These are phyloP conservation scores for Dactylellina cionopaga DNA, from an alignment of 2,329 filamentous ascomycete genomes.

Conservation along the genomic window DNA sequence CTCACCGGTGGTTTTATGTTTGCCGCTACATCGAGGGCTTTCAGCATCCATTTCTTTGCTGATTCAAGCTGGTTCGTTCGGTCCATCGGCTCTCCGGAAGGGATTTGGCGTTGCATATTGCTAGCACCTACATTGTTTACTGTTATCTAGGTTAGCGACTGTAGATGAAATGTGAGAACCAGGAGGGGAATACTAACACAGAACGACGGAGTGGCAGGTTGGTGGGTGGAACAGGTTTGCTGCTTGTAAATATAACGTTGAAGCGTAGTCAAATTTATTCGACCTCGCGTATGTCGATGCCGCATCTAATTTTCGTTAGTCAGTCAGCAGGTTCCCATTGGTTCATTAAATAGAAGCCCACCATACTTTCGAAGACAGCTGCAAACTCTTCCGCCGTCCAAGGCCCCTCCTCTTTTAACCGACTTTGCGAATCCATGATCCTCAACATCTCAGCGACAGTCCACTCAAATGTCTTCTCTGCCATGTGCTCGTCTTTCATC, in stretches of 20 bases:
- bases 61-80: slow-evolving; percentile 67
- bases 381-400: slow-evolving; percentile 74
- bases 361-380: slow-evolving; percentile 74
- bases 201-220: slow-evolving; percentile 79
- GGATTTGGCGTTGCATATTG: slow-evolving; percentile 50
- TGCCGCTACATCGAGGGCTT: slow-evolving; percentile 74
- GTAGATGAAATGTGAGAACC: background rate
- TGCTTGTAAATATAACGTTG: slow-evolving; percentile 87
- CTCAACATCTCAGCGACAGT: slow-evolving; percentile 81
- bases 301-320: slow-evolving; percentile 71
- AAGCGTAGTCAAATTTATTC: slow-evolving; percentile 80
- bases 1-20: slow-evolving; percentile 73
- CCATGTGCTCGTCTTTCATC: slow-evolving; percentile 64
- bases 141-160: slow-evolving; percentile 42
- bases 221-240: slow-evolving; percentile 72
- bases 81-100: slow-evolving; percentile 63
- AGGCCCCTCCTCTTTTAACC: slow-evolving; percentile 62
- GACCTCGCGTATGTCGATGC: slow-evolving; percentile 79
- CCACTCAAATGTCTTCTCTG: slow-evolving; percentile 79
- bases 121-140: slow-evolving; percentile 52
- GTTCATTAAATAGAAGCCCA: no score
- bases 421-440: slow-evolving; percentile 64
- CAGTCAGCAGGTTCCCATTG: no score
- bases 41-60: slow-evolving; percentile 80
- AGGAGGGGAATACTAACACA: slow-evolving; percentile 70